Evolutionary conservation across 2,329 filamentous ascomycete species (phyloP).

Genomic region (Diplodia mutila): DNA sequence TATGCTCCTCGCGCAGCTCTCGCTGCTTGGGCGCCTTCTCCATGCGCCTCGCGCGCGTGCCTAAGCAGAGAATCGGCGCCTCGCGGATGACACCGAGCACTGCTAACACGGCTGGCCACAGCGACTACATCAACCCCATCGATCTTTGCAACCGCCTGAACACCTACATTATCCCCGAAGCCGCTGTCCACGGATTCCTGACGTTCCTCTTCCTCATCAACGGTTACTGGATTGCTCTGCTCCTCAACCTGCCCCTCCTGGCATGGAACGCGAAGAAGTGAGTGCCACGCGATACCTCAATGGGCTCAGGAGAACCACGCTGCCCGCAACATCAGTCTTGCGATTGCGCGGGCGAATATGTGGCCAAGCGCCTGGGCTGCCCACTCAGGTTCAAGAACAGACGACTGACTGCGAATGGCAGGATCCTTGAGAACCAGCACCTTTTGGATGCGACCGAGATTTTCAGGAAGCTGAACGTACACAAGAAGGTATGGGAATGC

Average conservation of each 20-base stretch:
- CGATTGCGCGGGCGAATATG: not conserved
- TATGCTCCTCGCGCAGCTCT: not conserved
- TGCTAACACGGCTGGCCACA: conserved; percentile 44
- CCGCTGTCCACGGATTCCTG: conserved; percentile 93
- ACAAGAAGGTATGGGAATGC: conserved; percentile 78
- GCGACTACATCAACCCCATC: conserved; percentile 99
- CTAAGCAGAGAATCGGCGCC: not conserved
- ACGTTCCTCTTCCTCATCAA: conserved; percentile 97
- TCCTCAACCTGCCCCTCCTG: conserved; percentile 89
- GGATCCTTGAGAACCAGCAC: conserved; percentile 96
- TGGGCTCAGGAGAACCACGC: not conserved
- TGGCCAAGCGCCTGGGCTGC: not conserved
- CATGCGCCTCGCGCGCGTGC: conserved; percentile 1
- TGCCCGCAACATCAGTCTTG: not conserved
- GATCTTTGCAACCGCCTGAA: conserved; percentile 99
- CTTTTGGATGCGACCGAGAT: conserved; percentile 97
- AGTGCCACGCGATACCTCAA: conserved; percentile 43
- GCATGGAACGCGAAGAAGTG: conserved; percentile 98
- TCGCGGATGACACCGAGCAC: not conserved
- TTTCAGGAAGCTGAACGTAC: conserved; percentile 97
- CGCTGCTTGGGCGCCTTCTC: not conserved
- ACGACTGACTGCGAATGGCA: conserved; percentile 50
- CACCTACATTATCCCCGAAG: conserved; percentile 99
- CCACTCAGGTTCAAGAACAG: not conserved
- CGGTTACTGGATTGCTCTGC: conserved; percentile 93